Conservation (phyloP, 2,329 filamentous ascomycete genomes). For the Neofusicoccum cordaticola region DNA sequence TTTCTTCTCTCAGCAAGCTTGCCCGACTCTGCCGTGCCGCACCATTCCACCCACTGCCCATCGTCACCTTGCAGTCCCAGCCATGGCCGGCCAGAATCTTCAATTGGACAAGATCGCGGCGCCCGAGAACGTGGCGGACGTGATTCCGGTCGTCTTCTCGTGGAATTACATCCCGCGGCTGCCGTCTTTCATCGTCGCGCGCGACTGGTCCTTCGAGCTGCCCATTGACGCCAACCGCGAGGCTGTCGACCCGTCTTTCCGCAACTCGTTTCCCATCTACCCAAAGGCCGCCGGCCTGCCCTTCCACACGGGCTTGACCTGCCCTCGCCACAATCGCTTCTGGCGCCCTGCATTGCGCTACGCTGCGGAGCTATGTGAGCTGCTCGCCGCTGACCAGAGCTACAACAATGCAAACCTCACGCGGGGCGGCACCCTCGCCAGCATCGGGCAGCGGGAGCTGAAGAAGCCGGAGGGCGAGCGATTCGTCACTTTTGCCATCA, state of each 20-base stretch:
- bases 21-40: not conserved
- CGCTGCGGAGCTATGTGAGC: not conserved
- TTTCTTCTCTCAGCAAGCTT: not conserved
- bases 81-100: not conserved
- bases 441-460: not conserved
- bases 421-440: not conserved
- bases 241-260: not conserved
- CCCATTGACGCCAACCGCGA: not conserved
- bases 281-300: not conserved
- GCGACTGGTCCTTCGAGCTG: not conserved
- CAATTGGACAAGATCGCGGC: not conserved
- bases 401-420: constrained; percentile 3
- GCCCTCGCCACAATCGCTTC: not conserved
- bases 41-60: not conserved
- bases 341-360: not conserved
- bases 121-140: not conserved
- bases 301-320: not conserved
- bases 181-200: not conserved
- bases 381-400: not conserved
- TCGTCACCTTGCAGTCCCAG: too few relatives aligned
- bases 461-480: constrained; percentile 1
- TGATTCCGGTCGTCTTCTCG: constrained; percentile 1
- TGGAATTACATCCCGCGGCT: constrained; percentile 6
- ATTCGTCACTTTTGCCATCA: constrained; percentile 7
- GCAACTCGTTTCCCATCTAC: constrained; percentile 2